Evolutionary conservation across 2,329 filamentous ascomycete species (phyloP).

Genomic region (Alternaria sp.): DNA sequence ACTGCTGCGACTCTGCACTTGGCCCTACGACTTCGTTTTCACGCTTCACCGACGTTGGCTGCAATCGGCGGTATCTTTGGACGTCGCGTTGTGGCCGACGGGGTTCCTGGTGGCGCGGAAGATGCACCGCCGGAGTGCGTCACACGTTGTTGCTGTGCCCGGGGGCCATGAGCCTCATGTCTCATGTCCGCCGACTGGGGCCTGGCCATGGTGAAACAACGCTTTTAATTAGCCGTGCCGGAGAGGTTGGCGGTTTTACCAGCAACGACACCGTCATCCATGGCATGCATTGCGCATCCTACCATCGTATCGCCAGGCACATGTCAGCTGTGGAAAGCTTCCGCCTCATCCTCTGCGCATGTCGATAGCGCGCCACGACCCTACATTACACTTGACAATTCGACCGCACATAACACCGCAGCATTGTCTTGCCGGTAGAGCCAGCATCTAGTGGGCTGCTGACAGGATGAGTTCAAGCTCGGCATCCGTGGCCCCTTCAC

Average conservation of each 20-base stretch:
- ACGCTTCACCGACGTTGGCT: conserved; percentile 9
- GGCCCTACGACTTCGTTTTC: neutral
- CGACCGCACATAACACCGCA: neutral
- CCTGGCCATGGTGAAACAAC: conserved; percentile 18
- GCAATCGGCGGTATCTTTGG: conserved; percentile 16
- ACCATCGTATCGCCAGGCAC: conserved; percentile 2
- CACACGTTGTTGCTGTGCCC: conserved; percentile 18
- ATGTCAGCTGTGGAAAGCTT: neutral
- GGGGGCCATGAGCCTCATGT: conserved; percentile 17
- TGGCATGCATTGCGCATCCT: neutral
- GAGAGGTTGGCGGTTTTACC: neutral
- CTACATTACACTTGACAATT: neutral
- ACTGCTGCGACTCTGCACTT: conserved; percentile 10
- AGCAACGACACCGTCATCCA: neutral
- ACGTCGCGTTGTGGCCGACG: conserved; percentile 28
- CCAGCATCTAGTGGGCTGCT: neutral
- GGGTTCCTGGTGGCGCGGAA: conserved; percentile 41
- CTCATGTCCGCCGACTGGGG: conserved; percentile 7
- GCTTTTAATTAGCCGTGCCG: conserved; percentile 15
- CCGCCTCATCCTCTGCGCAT: neutral
- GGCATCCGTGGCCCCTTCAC: conserved; percentile 16
- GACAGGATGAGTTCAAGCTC: conserved; percentile 9
- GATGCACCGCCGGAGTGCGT: conserved; percentile 39
- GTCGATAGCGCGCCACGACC: neutral
- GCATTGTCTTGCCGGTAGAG: neutral